These are phyloP conservation scores for Sarocladium kiliense DNA, from an alignment of 2,329 filamentous ascomycete genomes.

Conservation along the genomic window DNA sequence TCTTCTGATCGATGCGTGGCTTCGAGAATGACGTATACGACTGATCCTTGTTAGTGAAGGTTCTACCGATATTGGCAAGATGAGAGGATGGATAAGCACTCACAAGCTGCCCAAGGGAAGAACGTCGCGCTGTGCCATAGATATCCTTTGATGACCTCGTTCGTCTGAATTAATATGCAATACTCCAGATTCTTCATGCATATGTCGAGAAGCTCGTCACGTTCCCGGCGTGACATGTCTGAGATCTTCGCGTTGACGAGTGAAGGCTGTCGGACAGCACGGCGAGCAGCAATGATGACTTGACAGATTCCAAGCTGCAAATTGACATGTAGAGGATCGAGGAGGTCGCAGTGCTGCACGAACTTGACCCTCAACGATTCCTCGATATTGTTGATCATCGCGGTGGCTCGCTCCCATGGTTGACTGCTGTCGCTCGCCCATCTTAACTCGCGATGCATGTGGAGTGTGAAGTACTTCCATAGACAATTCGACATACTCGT, in stretches of 20 bases:
- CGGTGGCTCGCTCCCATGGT: neutral
- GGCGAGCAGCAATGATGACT: neutral
- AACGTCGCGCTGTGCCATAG: neutral
- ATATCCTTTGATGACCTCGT: neutral
- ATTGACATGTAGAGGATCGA: conserved; percentile 7
- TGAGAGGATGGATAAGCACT: neutral
- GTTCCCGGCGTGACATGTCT: neutral
- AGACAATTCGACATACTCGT: conserved; percentile 6
- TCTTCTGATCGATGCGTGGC: conserved; percentile 1
- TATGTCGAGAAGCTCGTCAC: neutral
- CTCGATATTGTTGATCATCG: conserved; percentile 1
- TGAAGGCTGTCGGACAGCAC: neutral
- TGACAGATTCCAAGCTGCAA: conserved; percentile 2
- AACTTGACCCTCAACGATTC: conserved; percentile 1
- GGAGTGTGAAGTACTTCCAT: neutral
- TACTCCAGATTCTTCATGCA: conserved; percentile 3
- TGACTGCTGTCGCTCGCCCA: neutral
- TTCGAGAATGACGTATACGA: conserved; percentile 6
- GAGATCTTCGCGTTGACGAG: conserved; percentile 1
- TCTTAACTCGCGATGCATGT: neutral
- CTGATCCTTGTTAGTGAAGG: neutral
- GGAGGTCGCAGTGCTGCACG: conserved; percentile 5
- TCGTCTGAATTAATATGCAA: neutral
- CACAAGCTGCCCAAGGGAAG: conserved; percentile 7
- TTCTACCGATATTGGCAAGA: neutral